Base-by-base conservation (phyloP, 805 yeast genomes). In the Ogataea nitratoaversa region DNA sequence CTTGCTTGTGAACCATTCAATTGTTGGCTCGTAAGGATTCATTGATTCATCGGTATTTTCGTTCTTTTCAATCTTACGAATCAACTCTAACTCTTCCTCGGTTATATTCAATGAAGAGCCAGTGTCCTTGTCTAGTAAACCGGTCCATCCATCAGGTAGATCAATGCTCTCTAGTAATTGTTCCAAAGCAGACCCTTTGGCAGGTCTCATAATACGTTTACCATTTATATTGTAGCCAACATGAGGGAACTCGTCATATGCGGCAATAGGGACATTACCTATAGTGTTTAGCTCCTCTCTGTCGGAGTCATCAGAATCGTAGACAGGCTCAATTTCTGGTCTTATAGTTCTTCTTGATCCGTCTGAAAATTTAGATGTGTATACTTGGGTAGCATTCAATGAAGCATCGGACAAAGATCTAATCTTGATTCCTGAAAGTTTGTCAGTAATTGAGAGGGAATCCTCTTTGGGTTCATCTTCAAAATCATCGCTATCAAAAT, bases 71-170 rank as follows among this genome's bases (percentile, higher is more conserved):
- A 93, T 79, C 60, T 86, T 88, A 49, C 82, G 73, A 57, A 93
- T 86, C 48, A 93, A 74, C 50, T 90, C 95, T 56, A 90, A 72
- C 65, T 93, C 99, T 58, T 91, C 97, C 38, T 75, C 74, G 7
- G 88, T 78, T 48, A 93, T 70, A 51, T 93, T 89, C 67, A 93
- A 74, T 38, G 86, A 72, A 8, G 79, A 63, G 46, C 99, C 99
- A 6, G 98, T 88, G 55, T 81, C 75, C 56, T 86, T 84, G 63
- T 93, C 98, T 46, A 91, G 67, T 46, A 93, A 71, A 34, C 99
- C 99, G 13, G 99, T 93, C 98, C 98, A 93, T 19, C 99, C 99
- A 65, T 87, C 95, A 12, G 99, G 99, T 48, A 93, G 71, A 46
- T 93, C 99, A 45, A 93, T 93, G 23, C 81, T 72, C 57, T 91